These are phyloP conservation scores for Trichoderma virens DNA, from an alignment of 495 filamentous ascomycete species.

Conservation along the genomic window DNA sequence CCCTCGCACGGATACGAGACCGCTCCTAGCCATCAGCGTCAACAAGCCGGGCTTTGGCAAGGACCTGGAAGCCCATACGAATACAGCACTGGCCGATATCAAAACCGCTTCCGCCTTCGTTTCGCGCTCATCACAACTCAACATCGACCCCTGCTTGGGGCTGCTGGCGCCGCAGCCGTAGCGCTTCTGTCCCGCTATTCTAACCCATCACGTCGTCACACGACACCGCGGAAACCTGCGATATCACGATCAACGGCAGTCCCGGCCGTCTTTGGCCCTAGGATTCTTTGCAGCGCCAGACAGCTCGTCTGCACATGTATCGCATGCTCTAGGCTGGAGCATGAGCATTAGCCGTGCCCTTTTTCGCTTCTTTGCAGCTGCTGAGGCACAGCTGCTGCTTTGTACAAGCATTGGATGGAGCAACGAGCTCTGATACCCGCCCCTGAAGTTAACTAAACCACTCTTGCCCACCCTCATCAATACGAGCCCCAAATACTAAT, in stretches of 20 bases:
- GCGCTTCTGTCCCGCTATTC: constrained; percentile 5
- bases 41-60: background rate
- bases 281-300: background rate
- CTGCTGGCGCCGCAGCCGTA: constrained; percentile 7
- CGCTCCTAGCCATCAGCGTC: background rate
- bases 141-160: background rate
- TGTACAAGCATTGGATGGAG: too few species aligned
- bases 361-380: too few species aligned
- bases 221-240: background rate
- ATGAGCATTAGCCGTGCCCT: background rate
- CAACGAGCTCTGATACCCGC: background rate
- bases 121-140: constrained; percentile 6
- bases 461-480: constrained; percentile 1
- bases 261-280: background rate
- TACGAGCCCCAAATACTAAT: constrained; percentile 1
- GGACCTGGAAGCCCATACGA: background rate
- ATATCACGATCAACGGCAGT: background rate
- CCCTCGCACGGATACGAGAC: constrained; percentile 1
- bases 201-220: constrained; percentile 8
- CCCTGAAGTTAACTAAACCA: background rate
- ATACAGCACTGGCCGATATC: background rate
- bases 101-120: constrained; percentile 1
- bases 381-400: too few species aligned
- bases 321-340: background rate
- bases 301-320: background rate